phyloP scores from a whole-genome alignment of 2,329 filamentous ascomycete species.

The Colletotrichum shisoi region DNA sequence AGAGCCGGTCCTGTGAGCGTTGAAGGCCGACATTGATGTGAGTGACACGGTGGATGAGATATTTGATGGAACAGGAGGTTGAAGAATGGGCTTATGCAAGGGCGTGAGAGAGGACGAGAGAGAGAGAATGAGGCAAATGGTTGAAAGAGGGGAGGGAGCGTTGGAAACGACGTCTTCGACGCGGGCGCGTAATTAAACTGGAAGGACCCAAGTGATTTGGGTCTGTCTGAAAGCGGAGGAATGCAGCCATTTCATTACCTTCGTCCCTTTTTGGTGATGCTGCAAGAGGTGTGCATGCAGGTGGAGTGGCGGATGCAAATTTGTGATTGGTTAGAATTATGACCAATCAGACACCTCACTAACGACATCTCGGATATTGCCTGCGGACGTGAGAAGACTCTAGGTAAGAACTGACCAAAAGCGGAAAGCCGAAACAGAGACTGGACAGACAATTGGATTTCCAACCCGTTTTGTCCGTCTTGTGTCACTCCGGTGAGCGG shows the following conservation, averaged over 20 bases:
- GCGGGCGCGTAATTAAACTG: conserved; percentile 16
- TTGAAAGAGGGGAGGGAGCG: background rate
- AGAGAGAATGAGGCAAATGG: background rate
- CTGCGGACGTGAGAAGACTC: background rate
- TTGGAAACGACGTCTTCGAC: background rate
- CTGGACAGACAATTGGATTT: too few relatives aligned
- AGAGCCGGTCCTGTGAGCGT: background rate
- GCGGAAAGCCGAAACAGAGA: background rate
- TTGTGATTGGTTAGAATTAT: conserved; percentile 21
- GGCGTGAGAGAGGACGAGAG: background rate
- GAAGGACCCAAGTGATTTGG: conserved; percentile 21
- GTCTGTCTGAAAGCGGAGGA: conserved; percentile 27
- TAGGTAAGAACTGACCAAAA: background rate
- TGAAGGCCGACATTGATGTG: background rate
- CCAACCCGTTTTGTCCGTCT: background rate
- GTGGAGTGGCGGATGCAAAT: background rate
- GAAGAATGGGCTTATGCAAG: background rate
- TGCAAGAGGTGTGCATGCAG: background rate
- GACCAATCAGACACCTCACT: conserved; percentile 1
- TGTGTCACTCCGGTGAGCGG: background rate
- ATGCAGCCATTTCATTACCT: conserved; percentile 26
- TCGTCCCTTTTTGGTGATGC: conserved; percentile 8
- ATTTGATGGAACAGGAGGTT: background rate
- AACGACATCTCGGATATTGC: background rate
- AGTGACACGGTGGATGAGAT: background rate